These are phyloP conservation scores for Cornus suecica DNA, from an alignment of 148 eudicot species.

Conservation along the genomic window DNA sequence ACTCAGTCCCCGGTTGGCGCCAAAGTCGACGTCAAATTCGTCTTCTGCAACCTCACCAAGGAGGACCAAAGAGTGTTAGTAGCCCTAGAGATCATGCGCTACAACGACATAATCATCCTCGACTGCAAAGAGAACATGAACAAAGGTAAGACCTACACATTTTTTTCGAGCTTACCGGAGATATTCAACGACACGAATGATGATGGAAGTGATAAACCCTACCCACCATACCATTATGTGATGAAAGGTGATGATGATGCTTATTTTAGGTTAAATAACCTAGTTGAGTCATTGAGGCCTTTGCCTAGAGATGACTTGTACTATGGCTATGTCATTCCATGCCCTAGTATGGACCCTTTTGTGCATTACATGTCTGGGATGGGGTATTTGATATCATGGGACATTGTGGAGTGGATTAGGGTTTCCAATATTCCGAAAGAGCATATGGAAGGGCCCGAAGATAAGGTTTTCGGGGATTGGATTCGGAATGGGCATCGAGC, in stretches of 20 bases:
- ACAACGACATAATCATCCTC: constrained; percentile 75
- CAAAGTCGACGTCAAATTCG: constrained; percentile 66
- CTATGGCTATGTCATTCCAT: constrained; percentile 87
- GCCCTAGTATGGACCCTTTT: constrained; percentile 86
- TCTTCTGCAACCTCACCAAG: constrained; percentile 83
- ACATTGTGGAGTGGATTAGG: constrained; percentile 73
- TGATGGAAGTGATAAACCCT: constrained; percentile 12
- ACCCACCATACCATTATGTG: constrained; percentile 86
- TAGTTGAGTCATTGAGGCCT: constrained; percentile 64
- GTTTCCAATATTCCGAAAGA: constrained; percentile 61
- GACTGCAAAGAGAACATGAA: constrained; percentile 84
- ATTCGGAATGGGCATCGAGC: constrained; percentile 55
- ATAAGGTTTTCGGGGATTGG: constrained; percentile 77
- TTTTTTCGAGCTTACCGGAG: constrained; percentile 76
- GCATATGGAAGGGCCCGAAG: constrained; percentile 74
- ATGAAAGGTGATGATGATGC: constrained; percentile 82
- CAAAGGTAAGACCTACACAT: constrained; percentile 82
- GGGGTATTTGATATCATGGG: constrained; percentile 90
- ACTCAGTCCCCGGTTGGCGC: constrained; percentile 52
- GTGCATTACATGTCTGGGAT: constrained; percentile 85
- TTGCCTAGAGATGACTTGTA: constrained; percentile 80
- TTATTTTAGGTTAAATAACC: constrained; percentile 52
- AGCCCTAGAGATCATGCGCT: constrained; percentile 80
- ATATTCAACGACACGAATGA: constrained; percentile 30
- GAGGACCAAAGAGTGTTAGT: constrained; percentile 78